These are phyloP conservation scores for Mycena haematopus DNA, from an alignment of 768 basidiomycete species.

Conservation along the genomic window DNA sequence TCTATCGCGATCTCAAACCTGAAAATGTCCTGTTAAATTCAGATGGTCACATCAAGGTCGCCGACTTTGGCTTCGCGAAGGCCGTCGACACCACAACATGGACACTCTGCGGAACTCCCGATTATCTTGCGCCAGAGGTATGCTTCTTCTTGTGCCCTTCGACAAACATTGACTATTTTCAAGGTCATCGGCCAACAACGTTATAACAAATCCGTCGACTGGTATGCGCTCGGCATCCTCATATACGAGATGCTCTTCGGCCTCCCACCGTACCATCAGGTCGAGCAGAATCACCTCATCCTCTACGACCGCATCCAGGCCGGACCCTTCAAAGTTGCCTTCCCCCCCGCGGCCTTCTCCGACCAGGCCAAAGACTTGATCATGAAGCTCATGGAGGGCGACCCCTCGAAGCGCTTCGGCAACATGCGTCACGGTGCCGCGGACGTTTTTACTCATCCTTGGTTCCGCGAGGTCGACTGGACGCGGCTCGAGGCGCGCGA, in stretches of 20 bases:
- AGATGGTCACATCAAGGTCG: constrained; percentile 97
- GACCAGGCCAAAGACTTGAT: constrained; percentile 87
- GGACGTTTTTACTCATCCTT: constrained; percentile 91
- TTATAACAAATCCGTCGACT: constrained; percentile 97
- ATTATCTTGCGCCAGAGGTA: constrained; percentile 96
- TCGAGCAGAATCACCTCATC: constrained; percentile 81
- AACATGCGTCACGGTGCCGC: constrained; percentile 88
- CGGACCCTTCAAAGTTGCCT: constrained; percentile 53
- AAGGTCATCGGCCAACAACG: constrained; percentile 82
- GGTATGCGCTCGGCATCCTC: constrained; percentile 97
- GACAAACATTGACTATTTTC: constrained; percentile 20
- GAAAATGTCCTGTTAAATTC: constrained; percentile 93
- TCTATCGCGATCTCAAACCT: constrained; percentile 97
- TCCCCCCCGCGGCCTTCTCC: constrained; percentile 68
- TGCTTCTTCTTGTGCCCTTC: constrained; percentile 17
- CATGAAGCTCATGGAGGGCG: constrained; percentile 86
- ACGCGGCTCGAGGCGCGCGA: constrained; percentile 78
- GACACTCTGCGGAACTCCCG: constrained; percentile 95
- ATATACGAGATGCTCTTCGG: constrained; percentile 99
- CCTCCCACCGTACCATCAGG: constrained; percentile 92
- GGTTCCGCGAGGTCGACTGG: constrained; percentile 97
- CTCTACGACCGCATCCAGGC: constrained; percentile 90
- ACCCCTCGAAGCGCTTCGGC: constrained; percentile 88
- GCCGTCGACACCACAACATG: constrained; percentile 85
- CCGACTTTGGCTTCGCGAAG: constrained; percentile 97